Conservation (phyloP, 2,329 filamentous ascomycete species). For the Cytospora paraplurivora region DNA sequence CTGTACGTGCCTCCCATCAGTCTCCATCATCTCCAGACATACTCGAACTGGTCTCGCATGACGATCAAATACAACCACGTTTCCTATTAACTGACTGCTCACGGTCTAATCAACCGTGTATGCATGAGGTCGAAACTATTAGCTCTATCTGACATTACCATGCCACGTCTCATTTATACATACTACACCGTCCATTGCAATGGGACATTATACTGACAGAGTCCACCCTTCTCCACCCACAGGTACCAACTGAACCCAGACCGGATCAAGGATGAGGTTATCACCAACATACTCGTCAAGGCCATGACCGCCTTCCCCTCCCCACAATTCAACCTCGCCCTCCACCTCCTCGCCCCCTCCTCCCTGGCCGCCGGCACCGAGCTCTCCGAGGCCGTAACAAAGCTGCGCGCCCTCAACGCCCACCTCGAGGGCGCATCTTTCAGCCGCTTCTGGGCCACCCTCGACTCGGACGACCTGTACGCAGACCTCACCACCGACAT, state of each 20-base stretch:
- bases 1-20: slow-evolving; percentile 67
- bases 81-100: slow-evolving; percentile 95
- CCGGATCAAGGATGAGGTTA: slow-evolving; percentile 93
- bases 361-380: slow-evolving; percentile 68
- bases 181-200: not conserved
- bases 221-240: slow-evolving; percentile 19
- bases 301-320: slow-evolving; percentile 95
- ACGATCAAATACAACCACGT: slow-evolving; percentile 80
- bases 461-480: slow-evolving; percentile 93
- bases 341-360: slow-evolving; percentile 89
- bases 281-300: slow-evolving; percentile 99
- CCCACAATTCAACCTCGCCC: slow-evolving; percentile 89
- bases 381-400: slow-evolving; percentile 86
- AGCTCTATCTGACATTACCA: slow-evolving; percentile 69
- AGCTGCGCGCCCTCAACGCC: slow-evolving; percentile 80
- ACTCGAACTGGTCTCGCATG: slow-evolving; percentile 46
- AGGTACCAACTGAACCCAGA: slow-evolving; percentile 99
- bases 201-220: not conserved
- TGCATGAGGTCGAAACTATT: slow-evolving; percentile 70
- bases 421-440: slow-evolving; percentile 92
- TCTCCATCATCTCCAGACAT: slow-evolving; percentile 21
- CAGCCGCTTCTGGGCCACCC: slow-evolving; percentile 85
- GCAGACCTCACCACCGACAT: slow-evolving; percentile 95
- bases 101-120: slow-evolving; percentile 56
- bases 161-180: slow-evolving; percentile 15